phyloP scores from a whole-genome alignment of 2,329 filamentous ascomycete species.

The Ambrosiella cleistominuta region DNA sequence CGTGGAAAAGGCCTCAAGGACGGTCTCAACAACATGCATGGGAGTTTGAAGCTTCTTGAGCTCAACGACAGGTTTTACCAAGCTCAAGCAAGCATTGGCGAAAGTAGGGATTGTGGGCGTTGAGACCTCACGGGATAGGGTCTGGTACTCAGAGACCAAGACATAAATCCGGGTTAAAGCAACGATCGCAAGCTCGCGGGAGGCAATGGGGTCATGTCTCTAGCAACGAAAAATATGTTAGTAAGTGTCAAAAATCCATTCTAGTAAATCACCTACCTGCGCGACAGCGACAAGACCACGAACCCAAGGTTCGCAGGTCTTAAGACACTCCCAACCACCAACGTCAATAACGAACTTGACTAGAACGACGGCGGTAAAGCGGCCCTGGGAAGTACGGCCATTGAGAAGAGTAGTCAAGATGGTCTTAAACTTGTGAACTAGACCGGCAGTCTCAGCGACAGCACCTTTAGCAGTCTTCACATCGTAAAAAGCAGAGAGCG shows the following conservation, averaged over 20 bases:
- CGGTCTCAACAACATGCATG: constrained; percentile 40
- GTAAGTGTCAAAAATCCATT: not conserved
- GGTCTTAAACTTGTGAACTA: constrained; percentile 68
- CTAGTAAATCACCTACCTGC: constrained; percentile 33
- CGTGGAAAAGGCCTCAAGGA: constrained; percentile 53
- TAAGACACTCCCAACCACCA: constrained; percentile 68
- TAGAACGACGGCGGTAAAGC: constrained; percentile 61
- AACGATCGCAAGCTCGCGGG: constrained; percentile 61
- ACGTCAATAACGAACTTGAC: constrained; percentile 69
- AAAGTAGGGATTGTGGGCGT: constrained; percentile 66
- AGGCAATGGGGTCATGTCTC: constrained; percentile 60
- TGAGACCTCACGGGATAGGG: constrained; percentile 70
- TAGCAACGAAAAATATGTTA: constrained; percentile 19
- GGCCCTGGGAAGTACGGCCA: constrained; percentile 54
- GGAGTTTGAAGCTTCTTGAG: constrained; percentile 22
- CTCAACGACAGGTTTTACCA: constrained; percentile 33
- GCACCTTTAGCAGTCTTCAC: constrained; percentile 40
- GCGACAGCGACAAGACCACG: constrained; percentile 57
- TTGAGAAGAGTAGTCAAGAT: constrained; percentile 61
- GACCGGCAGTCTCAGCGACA: constrained; percentile 44
- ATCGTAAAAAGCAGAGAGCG: constrained; percentile 47
- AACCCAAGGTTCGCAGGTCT: constrained; percentile 58
- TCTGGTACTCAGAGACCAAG: constrained; percentile 65
- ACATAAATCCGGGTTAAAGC: constrained; percentile 70
- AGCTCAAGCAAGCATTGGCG: constrained; percentile 52